Base-by-base conservation (phyloP, 805 yeast genomes). In the Candida odintsovae region DNA sequence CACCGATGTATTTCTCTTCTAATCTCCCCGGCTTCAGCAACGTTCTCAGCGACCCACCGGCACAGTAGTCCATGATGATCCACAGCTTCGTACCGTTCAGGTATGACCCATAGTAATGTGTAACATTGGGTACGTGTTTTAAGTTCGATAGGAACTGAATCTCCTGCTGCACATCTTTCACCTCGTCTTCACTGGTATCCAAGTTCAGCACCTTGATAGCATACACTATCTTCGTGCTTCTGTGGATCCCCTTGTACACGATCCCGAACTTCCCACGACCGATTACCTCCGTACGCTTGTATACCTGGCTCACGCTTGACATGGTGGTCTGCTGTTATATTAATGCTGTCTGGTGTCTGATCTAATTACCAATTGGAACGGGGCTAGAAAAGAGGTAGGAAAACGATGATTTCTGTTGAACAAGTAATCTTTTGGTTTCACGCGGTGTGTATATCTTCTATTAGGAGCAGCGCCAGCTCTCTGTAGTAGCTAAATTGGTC, bases 261-360 rank as follows among this genome's bases (percentile, higher is more conserved):
- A 90, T 83, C 40, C 99, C 99, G 66, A 94, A 94, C 69, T 90
- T 94, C 20, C 99, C 99, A 48, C 95, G 77, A 9, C 99, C 99
- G 13, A 95, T 85, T 29, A 90, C 83, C 66, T 94, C 97, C 13
- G 92, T 83, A 41, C 96, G 76, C 58, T 84, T 82, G 67, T 83
- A 90, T 45, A 77, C 55, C 43, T 64, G 61, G 15, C 63, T 57
- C 4, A 70, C 66, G 46, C 35, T 50, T 2, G 61, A 42, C 61
- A 56, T 57, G 31, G 19, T n/a, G 20, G 36, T 16, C 3, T 33
- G 12, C 15, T 9, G 6, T 13, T 33, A 16, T 28, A 7, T 28
- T 13, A n/a, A 12, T 4, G n/a, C 31, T 13, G 31, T 28, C n/a
- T 28, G 31, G 13, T 28, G n/a, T 28, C 7, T 28, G 31, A 28